Evolutionary conservation across 1,284 basidiomycete species (phyloP), one percentile per base, ranked within the genome.

Genomic region (Papiliotrema flavescens): DNA sequence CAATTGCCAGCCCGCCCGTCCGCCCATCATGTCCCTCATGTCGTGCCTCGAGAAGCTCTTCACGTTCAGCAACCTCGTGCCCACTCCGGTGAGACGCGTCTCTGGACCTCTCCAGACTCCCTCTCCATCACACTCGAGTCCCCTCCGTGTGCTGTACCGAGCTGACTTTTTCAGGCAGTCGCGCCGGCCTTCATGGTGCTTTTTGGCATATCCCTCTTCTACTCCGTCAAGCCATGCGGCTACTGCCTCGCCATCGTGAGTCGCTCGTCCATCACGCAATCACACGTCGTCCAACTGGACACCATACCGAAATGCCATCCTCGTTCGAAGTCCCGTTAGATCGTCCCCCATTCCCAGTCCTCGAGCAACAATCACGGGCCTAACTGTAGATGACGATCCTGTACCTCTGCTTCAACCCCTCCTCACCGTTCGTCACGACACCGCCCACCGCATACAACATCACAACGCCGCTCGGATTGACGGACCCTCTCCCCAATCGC

Each of bases 361-460:
- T 42, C 51, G 22, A 17, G 22, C 49, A 51, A 20, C 41, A 37
- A 13, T 36, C n/a, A 17, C 26, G 3, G 22, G 17, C 15, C 49
- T 50, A 49, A 48, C 23, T 20, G 14, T 54, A 73, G 71, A 60
- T 66, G 17, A 52, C 61, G 0, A 63, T 71, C 34, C 60, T 71
- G 28, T 71, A 67, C 60, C 60, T 71, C 37, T 65, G 70, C 14
- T 66, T 64, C 0, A 70, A 70, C 15, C 66, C 69, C 3, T 65
- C 68, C 2, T 74, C 71, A 1, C 71, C 71, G 5, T 71, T 73
- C 62, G 51, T 67, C 37, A 35, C 57, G n/a, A 32, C 46, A 5
- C n/a, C 23, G 7, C 46, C n/a, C 3, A 3, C 46, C 17, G 35
- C 32, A 36, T 13, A 20, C 14, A 44, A 20, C 17, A 44, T 7